Evolutionary conservation across 148 eudicot genomes (phyloP), one percentile per base, ranked within the genome.

Genomic region (Arbutus unedo): DNA sequence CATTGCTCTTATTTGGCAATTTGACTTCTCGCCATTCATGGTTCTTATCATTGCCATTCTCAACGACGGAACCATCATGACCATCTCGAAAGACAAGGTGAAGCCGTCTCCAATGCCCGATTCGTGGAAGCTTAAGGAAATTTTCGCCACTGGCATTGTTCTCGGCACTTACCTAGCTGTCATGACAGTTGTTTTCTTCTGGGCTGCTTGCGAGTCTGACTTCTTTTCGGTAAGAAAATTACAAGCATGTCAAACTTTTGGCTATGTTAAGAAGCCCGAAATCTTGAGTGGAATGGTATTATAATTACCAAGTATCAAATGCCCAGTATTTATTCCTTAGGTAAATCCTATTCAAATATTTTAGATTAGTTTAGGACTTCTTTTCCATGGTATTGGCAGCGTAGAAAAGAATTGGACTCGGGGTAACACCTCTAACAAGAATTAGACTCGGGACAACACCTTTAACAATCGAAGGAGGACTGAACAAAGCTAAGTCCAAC

Each of bases 1-100:
- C 15, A 89, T 92, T 73, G 95, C 92, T 6, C 93, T 91, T 19
- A 89, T 91, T 49, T 92, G 95, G 95, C 84, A 89, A 87, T 92
- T 92, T 11, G 95, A 92, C 60, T 93, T 91, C 89, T 88, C 97
- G 4, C 97, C 97, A 4, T 93, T 93, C 90, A 92, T 92, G 95
- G 93, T 92, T 51, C 82, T 92, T n/a, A 84, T 92, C 85, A 90
- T 92, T 81, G 95, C 95, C 70, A 86, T 92, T 57, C 93, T 92
- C 47, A 92, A 92, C 72, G 95, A 91, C 31, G 95, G 95, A 68
- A 93, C 97, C 78, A 93, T 93, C 80, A 93, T 93, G 97, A 93
- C 97, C 57, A 93, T 93, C 71, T 92, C 95, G 7, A 92, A 92
- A 77, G 95, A 92, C 71, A 86, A 91, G 87, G 93, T 92, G 79